phyloP scores from a whole-genome alignment of 179 eudicot genomes.

The Beta corolliflora region DNA sequence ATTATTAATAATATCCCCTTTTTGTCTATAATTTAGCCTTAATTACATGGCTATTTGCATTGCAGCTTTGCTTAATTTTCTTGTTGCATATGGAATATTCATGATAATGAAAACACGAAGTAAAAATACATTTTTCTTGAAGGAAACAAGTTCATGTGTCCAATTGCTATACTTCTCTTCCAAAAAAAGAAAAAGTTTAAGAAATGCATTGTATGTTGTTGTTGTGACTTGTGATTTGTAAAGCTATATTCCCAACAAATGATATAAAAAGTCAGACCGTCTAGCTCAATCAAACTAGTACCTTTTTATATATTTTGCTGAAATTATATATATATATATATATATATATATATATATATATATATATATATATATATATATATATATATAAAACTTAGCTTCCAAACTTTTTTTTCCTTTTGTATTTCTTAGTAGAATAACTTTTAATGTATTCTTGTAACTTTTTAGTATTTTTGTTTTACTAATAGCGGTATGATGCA shows the following conservation, averaged over 20 bases:
- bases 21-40: conserved; percentile 14
- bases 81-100: neutral
- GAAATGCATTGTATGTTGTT: neutral
- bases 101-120: neutral
- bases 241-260: neutral
- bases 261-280: no score
- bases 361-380: no score
- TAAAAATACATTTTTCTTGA: conserved; percentile 2
- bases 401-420: no score
- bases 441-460: no score
- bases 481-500: no score
- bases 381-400: no score
- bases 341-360: no score
- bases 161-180: neutral
- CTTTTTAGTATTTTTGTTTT: no score
- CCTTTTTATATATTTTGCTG: neutral
- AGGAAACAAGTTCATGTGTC: neutral
- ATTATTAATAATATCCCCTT: neutral
- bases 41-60: conserved; percentile 12
- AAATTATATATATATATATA: no score
- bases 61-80: neutral
- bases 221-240: neutral
- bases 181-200: no score
- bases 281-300: no score
- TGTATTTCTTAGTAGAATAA: no score